Conservation (phyloP, 225 moss, liverwort and hornwort genomes). For the Pseudoscleropodium purum region DNA sequence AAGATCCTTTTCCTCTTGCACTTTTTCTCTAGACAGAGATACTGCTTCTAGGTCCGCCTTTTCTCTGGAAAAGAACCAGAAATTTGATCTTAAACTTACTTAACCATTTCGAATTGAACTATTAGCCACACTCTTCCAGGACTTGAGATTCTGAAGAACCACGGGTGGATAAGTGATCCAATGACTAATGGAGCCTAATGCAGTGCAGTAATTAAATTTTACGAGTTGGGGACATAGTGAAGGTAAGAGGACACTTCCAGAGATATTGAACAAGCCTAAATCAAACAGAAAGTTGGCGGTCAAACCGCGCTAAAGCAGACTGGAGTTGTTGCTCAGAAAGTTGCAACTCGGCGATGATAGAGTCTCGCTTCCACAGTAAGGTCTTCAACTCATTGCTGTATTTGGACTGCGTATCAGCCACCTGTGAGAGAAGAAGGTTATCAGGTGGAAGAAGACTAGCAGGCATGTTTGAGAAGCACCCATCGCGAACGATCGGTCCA, state of each 20-base stretch:
- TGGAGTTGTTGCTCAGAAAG: slow-evolving; percentile 85
- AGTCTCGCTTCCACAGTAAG: slow-evolving; percentile 71
- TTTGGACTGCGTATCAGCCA: slow-evolving; percentile 38
- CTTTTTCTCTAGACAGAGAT: slow-evolving; percentile 45
- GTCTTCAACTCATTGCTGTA: slow-evolving; percentile 65
- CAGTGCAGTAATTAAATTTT: background rate
- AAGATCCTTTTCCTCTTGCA: slow-evolving; percentile 42
- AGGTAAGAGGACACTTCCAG: background rate
- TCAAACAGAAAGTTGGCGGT: background rate
- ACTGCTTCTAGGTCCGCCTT: slow-evolving; percentile 57
- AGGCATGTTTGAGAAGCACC: background rate
- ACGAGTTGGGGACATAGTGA: background rate
- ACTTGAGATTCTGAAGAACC: background rate
- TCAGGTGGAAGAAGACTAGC: background rate
- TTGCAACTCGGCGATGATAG: slow-evolving; percentile 63
- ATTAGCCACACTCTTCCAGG: background rate
- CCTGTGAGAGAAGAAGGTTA: slow-evolving; percentile 11
- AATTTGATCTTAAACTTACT: background rate
- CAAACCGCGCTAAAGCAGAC: slow-evolving; percentile 61
- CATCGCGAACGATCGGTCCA: background rate
- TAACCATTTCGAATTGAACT: background rate
- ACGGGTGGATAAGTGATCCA: background rate
- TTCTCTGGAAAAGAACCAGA: slow-evolving; percentile 38
- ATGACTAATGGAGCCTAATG: background rate
- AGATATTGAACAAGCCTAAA: background rate